Conservation (phyloP, 257 asterid genomes). For the Solanum sejunctum region DNA sequence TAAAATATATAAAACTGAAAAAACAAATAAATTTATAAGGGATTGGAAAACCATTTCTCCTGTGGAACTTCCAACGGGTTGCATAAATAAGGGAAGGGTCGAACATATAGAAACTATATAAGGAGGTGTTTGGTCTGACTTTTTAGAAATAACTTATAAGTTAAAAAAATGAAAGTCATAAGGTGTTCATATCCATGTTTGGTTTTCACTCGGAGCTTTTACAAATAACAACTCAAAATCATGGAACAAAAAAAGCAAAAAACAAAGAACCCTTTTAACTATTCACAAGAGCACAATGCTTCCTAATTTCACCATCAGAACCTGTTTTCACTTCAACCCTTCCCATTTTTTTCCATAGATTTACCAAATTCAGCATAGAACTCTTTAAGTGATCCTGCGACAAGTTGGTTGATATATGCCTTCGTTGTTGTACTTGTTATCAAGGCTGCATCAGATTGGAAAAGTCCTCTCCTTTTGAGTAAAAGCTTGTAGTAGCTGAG, state of each 20-base stretch:
- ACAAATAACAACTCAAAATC: background rate
- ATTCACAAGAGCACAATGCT: constrained; percentile 50
- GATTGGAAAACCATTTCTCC: too few relatives aligned
- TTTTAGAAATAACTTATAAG: too few relatives aligned
- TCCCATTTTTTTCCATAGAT: constrained; percentile 77
- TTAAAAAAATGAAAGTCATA: too few relatives aligned
- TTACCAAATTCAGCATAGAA: constrained; percentile 38
- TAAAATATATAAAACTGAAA: too few relatives aligned
- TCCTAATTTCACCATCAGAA: constrained; percentile 45
- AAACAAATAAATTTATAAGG: too few relatives aligned
- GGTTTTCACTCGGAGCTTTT: background rate
- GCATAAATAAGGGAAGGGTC: too few relatives aligned
- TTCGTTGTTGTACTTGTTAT: constrained; percentile 25
- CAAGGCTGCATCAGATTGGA: constrained; percentile 50
- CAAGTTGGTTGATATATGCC: constrained; percentile 20
- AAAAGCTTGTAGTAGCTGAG: constrained; percentile 46
- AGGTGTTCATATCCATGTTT: too few relatives aligned
- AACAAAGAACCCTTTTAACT: background rate
- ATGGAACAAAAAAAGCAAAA: background rate
- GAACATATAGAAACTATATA: too few relatives aligned
- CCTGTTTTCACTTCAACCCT: constrained; percentile 42
- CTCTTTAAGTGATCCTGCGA: constrained; percentile 15
- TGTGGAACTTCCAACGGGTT: too few relatives aligned
- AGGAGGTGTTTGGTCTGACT: too few relatives aligned
- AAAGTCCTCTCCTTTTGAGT: constrained; percentile 54